These are phyloP conservation scores for Vachellia collinsii DNA, from an alignment of 306 rosid species.

Conservation along the genomic window DNA sequence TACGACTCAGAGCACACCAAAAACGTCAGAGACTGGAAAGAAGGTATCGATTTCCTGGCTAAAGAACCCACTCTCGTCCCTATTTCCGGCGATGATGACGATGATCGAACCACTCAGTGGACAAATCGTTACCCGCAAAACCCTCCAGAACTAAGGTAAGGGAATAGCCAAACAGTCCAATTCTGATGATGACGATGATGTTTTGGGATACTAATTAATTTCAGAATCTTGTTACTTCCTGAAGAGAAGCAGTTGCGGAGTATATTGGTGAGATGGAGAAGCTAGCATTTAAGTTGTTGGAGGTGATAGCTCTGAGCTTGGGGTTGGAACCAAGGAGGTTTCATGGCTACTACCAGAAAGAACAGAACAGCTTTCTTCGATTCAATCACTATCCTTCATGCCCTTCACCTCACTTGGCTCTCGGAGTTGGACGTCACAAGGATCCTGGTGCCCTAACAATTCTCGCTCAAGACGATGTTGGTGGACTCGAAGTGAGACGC, in stretches of 20 bases:
- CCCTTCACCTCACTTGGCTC: constrained; percentile 59
- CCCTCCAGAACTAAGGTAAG: too few relatives aligned
- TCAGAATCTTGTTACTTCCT: too few relatives aligned
- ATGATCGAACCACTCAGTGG: too few relatives aligned
- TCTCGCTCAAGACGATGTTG: constrained; percentile 70
- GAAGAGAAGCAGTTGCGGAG: constrained; percentile 47
- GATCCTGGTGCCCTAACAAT: constrained; percentile 57
- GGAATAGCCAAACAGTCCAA: too few relatives aligned
- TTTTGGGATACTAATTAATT: too few relatives aligned
- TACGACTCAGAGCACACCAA: constrained; percentile 10
- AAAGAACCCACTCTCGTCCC: too few relatives aligned
- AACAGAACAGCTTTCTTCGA: constrained; percentile 48
- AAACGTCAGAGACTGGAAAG: too few relatives aligned
- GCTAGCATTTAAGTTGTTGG: constrained; percentile 54
- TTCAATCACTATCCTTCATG: constrained; percentile 69
- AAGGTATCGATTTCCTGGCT: too few relatives aligned
- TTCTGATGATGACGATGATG: too few relatives aligned
- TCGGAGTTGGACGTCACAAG: constrained; percentile 66
- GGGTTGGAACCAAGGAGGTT: constrained; percentile 56
- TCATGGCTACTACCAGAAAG: constrained; percentile 49
- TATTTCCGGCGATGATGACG: too few relatives aligned
- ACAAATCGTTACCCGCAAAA: too few relatives aligned
- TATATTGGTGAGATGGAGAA: constrained; percentile 53
- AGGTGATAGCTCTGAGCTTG: constrained; percentile 57
- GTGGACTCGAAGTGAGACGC: constrained; percentile 63